Evolutionary conservation across 306 rosid species (phyloP), one percentile per base, ranked within the genome.

Genomic region (Prunus dulcis): DNA sequence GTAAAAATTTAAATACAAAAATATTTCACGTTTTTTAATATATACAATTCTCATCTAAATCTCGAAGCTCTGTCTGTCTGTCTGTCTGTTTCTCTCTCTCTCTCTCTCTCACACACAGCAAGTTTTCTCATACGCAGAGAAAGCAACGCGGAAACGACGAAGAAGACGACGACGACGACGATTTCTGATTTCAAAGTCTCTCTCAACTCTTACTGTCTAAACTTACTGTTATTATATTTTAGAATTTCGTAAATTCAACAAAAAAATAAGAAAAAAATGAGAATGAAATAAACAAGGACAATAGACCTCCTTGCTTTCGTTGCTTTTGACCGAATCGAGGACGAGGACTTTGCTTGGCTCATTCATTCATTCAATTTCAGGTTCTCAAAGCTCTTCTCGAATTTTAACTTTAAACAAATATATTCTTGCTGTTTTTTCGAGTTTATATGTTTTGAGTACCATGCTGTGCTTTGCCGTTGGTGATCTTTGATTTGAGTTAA

Each of bases 301-400:
- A 4, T 51, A 81, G 34, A 75, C 71, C 70, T 56, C 67, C 67
- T 78, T 73, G 83, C 86, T 83, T 84, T 88, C 80, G 69, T 58
- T 81, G 76, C 71, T 79, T 77, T 86, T 81, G 85, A 86, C 92
- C 77, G 82, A 91, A 84, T 81, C 86, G 80, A 79, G 82, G 78
- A 79, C 74, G 80, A 72, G 76, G 74, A 90, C 67, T 46, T 85
- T 82, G 78, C 82, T 74, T 71, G 69, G 66, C 83, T 82, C 64
- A 65, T 80, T 86, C 71, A 34, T 81, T 91, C 41, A 34, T 81
- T 91, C 41, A 60, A 22, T 60, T 28, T 62, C 74, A 87, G 93
- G 91, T 89, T 73, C 75, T 83, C 72, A 81, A 58, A 78, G 79
- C 77, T 82, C 71, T 72, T 70, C 13, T 50, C 64, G 13, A 50